Evolutionary conservation across 2,329 filamentous ascomycete genomes (phyloP).

Genomic region (Clarireedia monteithiana): DNA sequence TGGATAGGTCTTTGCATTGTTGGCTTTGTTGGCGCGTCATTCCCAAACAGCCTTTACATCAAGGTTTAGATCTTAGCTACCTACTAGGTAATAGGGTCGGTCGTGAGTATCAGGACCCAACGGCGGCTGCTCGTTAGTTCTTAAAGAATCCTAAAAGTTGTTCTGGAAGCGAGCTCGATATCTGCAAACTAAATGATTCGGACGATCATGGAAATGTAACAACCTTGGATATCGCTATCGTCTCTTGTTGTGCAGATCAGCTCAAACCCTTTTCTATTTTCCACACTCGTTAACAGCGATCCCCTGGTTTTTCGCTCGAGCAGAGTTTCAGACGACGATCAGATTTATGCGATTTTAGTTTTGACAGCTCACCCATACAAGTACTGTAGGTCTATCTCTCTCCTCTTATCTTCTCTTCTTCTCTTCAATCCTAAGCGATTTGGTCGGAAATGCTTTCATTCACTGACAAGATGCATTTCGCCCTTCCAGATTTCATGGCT

Average conservation of each 20-base stretch:
- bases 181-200: too few species aligned
- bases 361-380: not conserved
- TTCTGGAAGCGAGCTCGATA: too few species aligned
- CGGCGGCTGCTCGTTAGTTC: not conserved
- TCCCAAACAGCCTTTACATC: not conserved
- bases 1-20: too few species aligned
- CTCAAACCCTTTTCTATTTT: slow-evolving; percentile 8
- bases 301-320: slow-evolving; percentile 15
- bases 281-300: slow-evolving; percentile 21
- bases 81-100: not conserved
- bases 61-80: not conserved
- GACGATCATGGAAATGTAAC: slow-evolving; percentile 18
- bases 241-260: not conserved
- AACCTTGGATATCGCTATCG: too few species aligned
- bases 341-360: slow-evolving; percentile 23
- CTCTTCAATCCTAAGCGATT: not conserved
- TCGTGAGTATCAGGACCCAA: not conserved
- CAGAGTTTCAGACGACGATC: slow-evolving; percentile 25
- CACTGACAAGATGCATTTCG: slow-evolving; percentile 26
- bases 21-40: too few species aligned
- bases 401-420: not conserved
- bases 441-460: slow-evolving; percentile 15
- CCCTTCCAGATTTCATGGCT: slow-evolving; percentile 28
- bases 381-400: slow-evolving; percentile 5
- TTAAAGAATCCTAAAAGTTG: too few species aligned